Evolutionary conservation across 2,329 filamentous ascomycete species (phyloP).

Genomic region (Sporothrix brasiliensis): DNA sequence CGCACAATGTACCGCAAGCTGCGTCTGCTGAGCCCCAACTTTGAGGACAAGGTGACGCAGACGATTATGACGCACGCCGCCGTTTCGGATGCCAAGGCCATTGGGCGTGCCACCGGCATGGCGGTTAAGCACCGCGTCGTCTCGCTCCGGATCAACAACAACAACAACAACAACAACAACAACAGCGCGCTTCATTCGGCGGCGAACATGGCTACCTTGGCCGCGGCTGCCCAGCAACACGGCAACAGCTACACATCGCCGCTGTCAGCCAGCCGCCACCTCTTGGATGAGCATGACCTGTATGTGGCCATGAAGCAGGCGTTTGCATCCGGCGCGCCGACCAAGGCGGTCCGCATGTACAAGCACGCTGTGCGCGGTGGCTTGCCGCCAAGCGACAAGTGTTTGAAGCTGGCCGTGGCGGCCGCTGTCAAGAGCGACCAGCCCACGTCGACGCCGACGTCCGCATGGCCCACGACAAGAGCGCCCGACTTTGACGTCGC

Average conservation of each 20-base stretch:
- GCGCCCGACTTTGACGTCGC: slow-evolving; percentile 41
- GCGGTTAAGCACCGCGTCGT: slow-evolving; percentile 37
- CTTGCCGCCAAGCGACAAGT: slow-evolving; percentile 47
- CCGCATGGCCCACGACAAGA: background rate
- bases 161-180: slow-evolving; percentile 18
- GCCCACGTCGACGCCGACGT: background rate
- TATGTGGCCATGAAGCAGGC: slow-evolving; percentile 49
- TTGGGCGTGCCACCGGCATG: slow-evolving; percentile 27
- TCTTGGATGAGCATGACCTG: slow-evolving; percentile 41
- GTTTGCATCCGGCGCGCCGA: slow-evolving; percentile 42
- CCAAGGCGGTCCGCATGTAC: slow-evolving; percentile 47
- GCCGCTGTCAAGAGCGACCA: slow-evolving; percentile 46
- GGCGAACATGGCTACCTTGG: background rate
- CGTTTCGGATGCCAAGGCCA: slow-evolving; percentile 40
- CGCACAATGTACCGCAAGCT: slow-evolving; percentile 44
- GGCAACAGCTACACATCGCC: slow-evolving; percentile 30
- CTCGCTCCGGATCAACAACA: slow-evolving; percentile 37
- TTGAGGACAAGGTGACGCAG: slow-evolving; percentile 47
- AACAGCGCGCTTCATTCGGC: background rate
- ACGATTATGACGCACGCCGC: slow-evolving; percentile 46
- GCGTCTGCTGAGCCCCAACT: slow-evolving; percentile 41
- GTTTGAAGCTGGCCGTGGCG: slow-evolving; percentile 53
- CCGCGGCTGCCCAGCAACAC: background rate
- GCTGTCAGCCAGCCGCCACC: slow-evolving; percentile 36
- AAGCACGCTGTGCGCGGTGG: slow-evolving; percentile 42